phyloP scores from a whole-genome alignment of 768 basidiomycete genomes.

The Astraeus odoratus region DNA sequence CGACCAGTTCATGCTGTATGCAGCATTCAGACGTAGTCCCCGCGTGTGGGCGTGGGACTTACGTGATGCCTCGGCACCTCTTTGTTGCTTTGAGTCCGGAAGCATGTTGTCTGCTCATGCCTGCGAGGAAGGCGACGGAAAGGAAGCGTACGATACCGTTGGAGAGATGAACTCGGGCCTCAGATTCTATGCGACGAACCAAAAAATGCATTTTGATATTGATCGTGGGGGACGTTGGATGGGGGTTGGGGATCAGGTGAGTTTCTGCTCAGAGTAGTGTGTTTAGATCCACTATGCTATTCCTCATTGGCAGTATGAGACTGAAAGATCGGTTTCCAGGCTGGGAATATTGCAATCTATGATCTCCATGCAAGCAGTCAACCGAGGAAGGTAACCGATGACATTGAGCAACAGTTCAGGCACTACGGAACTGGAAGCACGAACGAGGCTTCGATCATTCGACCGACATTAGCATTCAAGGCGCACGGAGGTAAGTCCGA shows the following conservation, averaged over 20 bases:
- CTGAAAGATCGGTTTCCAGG: constrained; percentile 28
- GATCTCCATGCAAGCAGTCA: constrained; percentile 29
- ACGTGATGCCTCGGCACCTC: constrained; percentile 43
- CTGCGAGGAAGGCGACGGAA: not conserved
- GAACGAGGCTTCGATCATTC: not conserved
- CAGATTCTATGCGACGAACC: constrained; percentile 59
- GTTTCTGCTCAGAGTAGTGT: constrained; percentile 13
- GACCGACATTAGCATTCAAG: constrained; percentile 33
- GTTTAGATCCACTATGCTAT: not conserved
- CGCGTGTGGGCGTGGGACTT: constrained; percentile 75
- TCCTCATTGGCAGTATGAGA: not conserved
- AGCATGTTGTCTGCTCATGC: not conserved
- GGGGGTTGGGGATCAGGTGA: constrained; percentile 61
- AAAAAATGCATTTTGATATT: constrained; percentile 71
- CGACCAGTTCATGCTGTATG: too few species aligned
- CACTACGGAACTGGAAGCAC: not conserved
- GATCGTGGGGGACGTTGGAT: constrained; percentile 62
- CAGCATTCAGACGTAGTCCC: constrained; percentile 59
- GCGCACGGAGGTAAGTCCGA: constrained; percentile 56
- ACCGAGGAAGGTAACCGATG: not conserved
- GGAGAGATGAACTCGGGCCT: not conserved
- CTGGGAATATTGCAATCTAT: constrained; percentile 55
- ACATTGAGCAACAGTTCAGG: constrained; percentile 1
- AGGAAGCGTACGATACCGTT: not conserved
- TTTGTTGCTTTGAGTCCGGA: constrained; percentile 29